Evolutionary conservation across 306 rosid species (phyloP), one percentile per base, ranked within the genome.

Genomic region (Leucaena leucocephala): DNA sequence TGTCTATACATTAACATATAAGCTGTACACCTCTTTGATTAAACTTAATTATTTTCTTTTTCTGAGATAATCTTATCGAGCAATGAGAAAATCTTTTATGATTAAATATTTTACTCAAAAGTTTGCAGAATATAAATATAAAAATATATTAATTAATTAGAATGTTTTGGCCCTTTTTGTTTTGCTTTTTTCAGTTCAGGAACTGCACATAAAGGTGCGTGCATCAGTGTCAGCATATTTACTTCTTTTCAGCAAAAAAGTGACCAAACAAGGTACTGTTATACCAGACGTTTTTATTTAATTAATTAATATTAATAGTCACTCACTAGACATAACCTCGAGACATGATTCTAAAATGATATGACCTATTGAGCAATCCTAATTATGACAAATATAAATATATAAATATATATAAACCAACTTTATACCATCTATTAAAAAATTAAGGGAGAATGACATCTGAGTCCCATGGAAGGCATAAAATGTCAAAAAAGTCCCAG

Each of bases 51-150:
- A 39, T 3, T 68, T n/a, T 22, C 54, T 46, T 39, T 70, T 70
- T 22, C 59, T 50, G 42, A 34, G 54, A 76, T 79, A 79, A 85
- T 85, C 86, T 85, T 78, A 72, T 79, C 75, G 84, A 82, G 34
- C 74, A 44, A 52, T 79, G 88, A 75, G 76, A 80, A 86, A 83
- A 80, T 83, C 83, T 80, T 0, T 70, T 22, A 27, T 73, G 15
- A 34, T 38, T 80, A 65, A 21, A 49, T 72, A 75, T 82, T 80
- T 69, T 7, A 75, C 65, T 74, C 38, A 33, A 55, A 55, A 70
- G 64, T 78, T 46, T 82, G 36, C 68, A 71, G 33, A 21, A 17
- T 16, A 55, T 19, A 19, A 17, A 22, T 21, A 57, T 21, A 21
- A 21, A 58, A 9, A 27, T 27, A 27, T 58, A 4, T 21, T 58